Evolutionary conservation across 208 protist genomes (phyloP).

Genomic region (Naegleria gruberi): DNA sequence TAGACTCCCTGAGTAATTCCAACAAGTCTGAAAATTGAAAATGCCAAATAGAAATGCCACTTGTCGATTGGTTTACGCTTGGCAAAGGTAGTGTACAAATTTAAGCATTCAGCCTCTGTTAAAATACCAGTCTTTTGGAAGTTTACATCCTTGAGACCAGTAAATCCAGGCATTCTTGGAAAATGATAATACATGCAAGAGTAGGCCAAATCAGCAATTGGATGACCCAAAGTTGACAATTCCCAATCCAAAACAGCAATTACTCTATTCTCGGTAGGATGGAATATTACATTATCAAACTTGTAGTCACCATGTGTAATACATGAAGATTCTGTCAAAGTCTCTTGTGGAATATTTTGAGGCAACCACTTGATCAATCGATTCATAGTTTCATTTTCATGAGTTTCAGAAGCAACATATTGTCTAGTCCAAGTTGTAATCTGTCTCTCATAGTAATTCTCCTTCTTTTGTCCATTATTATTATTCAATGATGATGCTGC

Average conservation of each 20-base stretch:
- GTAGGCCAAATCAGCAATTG: constrained; percentile 55
- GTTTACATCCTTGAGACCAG: neutral
- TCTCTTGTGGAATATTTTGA: constrained; percentile 36
- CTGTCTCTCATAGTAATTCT: constrained; percentile 27
- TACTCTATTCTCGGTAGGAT: constrained; percentile 49
- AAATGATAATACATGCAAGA: constrained; percentile 35
- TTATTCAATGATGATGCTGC: neutral
- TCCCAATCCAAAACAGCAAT: constrained; percentile 70
- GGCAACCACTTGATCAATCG: constrained; percentile 43
- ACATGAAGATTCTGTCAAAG: neutral
- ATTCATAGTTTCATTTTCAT: constrained; percentile 36
- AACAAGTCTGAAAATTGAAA: constrained; percentile 47
- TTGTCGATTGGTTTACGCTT: constrained; percentile 10
- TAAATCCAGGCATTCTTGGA: neutral
- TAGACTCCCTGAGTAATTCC: constrained; percentile 53
- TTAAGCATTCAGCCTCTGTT: constrained; percentile 27
- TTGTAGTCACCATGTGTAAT: constrained; percentile 47
- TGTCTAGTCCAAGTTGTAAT: constrained; percentile 39
- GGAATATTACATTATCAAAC: constrained; percentile 57
- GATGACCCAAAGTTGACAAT: constrained; percentile 56
- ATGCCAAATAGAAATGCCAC: constrained; percentile 50
- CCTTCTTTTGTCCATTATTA: neutral
- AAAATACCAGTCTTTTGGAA: neutral
- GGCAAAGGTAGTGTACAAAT: constrained; percentile 25
- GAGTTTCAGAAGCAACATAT: constrained; percentile 35